Evolutionary conservation across 2,329 filamentous ascomycete species (phyloP).

Genomic region (Sclerotinia glacialis): DNA sequence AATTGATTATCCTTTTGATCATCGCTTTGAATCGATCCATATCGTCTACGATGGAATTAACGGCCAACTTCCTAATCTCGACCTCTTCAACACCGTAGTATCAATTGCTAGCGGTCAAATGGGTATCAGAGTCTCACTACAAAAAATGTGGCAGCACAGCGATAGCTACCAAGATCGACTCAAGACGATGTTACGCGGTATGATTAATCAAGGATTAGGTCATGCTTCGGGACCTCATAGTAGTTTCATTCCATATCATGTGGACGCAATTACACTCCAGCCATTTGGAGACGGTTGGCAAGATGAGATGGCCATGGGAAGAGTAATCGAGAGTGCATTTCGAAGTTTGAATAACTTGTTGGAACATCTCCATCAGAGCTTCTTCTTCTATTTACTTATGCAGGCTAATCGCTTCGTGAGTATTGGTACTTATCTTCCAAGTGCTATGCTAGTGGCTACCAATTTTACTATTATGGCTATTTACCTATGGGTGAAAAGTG

Average conservation of each 20-base stretch:
- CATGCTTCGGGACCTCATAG: conserved; percentile 89
- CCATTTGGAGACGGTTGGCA: conserved; percentile 91
- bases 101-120: conserved; percentile 87
- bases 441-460: conserved; percentile 92
- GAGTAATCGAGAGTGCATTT: conserved; percentile 85
- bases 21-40: conserved; percentile 82
- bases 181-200: conserved; percentile 84
- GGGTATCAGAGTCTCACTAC: conserved; percentile 79
- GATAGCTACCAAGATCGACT: conserved; percentile 79
- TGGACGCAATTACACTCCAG: conserved; percentile 91
- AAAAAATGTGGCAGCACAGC: conserved; percentile 77
- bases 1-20: conserved; percentile 86
- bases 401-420: conserved; percentile 90
- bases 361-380: conserved; percentile 96
- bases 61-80: conserved; percentile 90
- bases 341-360: conserved; percentile 93
- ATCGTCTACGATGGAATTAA: conserved; percentile 95
- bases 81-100: conserved; percentile 91
- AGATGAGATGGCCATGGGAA: conserved; percentile 93
- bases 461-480: conserved; percentile 97
- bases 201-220: conserved; percentile 87
- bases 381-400: conserved; percentile 98
- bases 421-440: conserved; percentile 94
- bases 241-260: conserved; percentile 95
- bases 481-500: conserved; percentile 88